These are phyloP conservation scores for Dunaliella primolecta DNA, from an alignment of 139 green algal genomes.

Conservation along the genomic window DNA sequence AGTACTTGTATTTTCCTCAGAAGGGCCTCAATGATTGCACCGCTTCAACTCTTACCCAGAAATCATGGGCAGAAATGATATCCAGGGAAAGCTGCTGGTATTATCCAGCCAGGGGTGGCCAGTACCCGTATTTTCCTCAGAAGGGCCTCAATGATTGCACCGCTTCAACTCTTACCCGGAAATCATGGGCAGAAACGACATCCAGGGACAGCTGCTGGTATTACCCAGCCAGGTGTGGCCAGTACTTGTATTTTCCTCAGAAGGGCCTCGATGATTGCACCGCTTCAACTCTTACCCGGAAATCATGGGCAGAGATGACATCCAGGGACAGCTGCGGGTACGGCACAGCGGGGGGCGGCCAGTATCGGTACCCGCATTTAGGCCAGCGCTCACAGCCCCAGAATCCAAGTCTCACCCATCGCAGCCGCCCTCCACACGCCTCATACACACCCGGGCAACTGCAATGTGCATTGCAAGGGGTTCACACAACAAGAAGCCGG, in stretches of 20 bases:
- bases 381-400: slow-evolving; percentile 23
- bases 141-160: background rate
- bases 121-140: too few species aligned
- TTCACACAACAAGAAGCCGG: too few species aligned
- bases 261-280: background rate
- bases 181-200: too few species aligned
- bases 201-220: background rate
- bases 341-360: slow-evolving; percentile 23
- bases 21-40: background rate
- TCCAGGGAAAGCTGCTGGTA: background rate
- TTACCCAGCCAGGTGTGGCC: too few species aligned
- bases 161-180: background rate
- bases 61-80: too few species aligned
- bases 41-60: background rate
- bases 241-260: too few species aligned
- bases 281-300: slow-evolving; percentile 31
- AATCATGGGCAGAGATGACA: slow-evolving; percentile 28
- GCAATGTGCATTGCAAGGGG: too few species aligned
- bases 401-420: slow-evolving; percentile 13
- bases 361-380: slow-evolving; percentile 15
- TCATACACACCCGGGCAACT: slow-evolving; percentile 46
- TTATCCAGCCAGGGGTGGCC: too few species aligned
- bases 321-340: slow-evolving; percentile 54
- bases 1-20: too few species aligned
- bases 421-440: slow-evolving; percentile 17